Percentiles rank a stretch among this genome's conserved stretches.
Conservation (phyloP, 345 rosid genomes). For the Populus ilicifolia region DNA sequence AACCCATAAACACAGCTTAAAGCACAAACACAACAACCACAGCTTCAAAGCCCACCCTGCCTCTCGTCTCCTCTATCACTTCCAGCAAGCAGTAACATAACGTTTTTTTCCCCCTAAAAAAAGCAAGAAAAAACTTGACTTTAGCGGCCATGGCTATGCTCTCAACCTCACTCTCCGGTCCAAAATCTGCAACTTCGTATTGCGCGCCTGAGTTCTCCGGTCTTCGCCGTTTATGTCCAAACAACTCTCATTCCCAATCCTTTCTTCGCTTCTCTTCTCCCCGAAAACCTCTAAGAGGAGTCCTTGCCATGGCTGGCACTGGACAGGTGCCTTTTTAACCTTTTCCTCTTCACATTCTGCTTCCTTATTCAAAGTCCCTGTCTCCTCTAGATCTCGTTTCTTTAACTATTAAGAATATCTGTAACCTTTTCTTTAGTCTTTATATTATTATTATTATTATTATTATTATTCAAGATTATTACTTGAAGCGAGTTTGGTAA, state of each 20-base stretch:
- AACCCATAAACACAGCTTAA: background rate
- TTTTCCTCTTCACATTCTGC: background rate
- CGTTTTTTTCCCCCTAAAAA: background rate
- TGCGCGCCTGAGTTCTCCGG: slow-evolving; percentile 47
- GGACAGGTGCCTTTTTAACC: slow-evolving; percentile 53
- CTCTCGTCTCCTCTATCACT: background rate
- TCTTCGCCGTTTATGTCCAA: slow-evolving; percentile 47
- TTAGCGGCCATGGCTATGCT: slow-evolving; percentile 45
- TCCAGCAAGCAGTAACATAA: background rate
- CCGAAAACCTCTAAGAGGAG: slow-evolving; percentile 49
- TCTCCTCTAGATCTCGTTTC: slow-evolving; percentile 3
- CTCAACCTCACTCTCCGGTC: slow-evolving; percentile 47
- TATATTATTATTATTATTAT: no score
- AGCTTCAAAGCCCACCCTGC: background rate
- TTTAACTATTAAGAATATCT: background rate
- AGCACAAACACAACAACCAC: slow-evolving; percentile 5
- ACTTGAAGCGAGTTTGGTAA: no score
- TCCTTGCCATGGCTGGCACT: slow-evolving; percentile 84
- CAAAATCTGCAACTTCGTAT: slow-evolving; percentile 29
- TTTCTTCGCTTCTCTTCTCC: slow-evolving; percentile 47
- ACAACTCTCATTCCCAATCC: slow-evolving; percentile 33
- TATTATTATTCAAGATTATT: no score
- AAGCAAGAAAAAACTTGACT: background rate
- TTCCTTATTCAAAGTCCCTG: background rate
- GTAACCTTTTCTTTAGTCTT: background rate